Percentiles rank a stretch among this genome's conserved stretches.
Conservation (phyloP, 805 yeast species). For the Millerozyma miso region DNA sequence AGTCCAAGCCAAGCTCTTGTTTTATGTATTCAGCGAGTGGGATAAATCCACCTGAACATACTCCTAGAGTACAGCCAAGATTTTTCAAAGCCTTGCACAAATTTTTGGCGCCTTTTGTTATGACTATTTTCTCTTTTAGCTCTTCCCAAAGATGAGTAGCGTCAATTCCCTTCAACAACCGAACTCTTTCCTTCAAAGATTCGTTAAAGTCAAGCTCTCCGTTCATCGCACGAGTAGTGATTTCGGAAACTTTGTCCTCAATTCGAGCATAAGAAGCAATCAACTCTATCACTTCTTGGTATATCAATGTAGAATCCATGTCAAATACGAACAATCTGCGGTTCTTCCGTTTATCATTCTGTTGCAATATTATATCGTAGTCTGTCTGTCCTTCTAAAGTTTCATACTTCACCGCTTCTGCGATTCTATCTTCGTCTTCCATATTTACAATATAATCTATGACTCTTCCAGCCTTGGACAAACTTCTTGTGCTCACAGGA, state of each 20-base stretch:
- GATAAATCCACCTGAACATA: slow-evolving; percentile 90
- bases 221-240: slow-evolving; percentile 94
- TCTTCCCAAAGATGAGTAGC: slow-evolving; percentile 72
- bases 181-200: slow-evolving; percentile 71
- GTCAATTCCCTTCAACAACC: slow-evolving; percentile 76
- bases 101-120: slow-evolving; percentile 86
- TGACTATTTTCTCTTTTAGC: slow-evolving; percentile 58
- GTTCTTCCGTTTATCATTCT: slow-evolving; percentile 15
- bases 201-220: slow-evolving; percentile 91
- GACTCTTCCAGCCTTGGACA: slow-evolving; percentile 18
- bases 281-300: slow-evolving; percentile 94
- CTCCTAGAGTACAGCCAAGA: slow-evolving; percentile 70
- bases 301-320: slow-evolving; percentile 95
- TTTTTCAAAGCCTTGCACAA: slow-evolving; percentile 58
- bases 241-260: slow-evolving; percentile 79
- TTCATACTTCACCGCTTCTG: slow-evolving; percentile 5
- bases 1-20: slow-evolving; percentile 65
- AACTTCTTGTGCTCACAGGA: slow-evolving; percentile 5
- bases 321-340: slow-evolving; percentile 80
- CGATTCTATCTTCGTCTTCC: slow-evolving; percentile 7
- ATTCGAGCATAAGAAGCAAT: slow-evolving; percentile 94
- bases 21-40: slow-evolving; percentile 81
- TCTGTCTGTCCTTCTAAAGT: slow-evolving; percentile 1
- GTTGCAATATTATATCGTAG: slow-evolving; percentile 34
- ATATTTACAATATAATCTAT: slow-evolving; percentile 15